phyloP scores from a whole-genome alignment of 2,329 filamentous ascomycete species.

The Chaetothyriales sp. region DNA sequence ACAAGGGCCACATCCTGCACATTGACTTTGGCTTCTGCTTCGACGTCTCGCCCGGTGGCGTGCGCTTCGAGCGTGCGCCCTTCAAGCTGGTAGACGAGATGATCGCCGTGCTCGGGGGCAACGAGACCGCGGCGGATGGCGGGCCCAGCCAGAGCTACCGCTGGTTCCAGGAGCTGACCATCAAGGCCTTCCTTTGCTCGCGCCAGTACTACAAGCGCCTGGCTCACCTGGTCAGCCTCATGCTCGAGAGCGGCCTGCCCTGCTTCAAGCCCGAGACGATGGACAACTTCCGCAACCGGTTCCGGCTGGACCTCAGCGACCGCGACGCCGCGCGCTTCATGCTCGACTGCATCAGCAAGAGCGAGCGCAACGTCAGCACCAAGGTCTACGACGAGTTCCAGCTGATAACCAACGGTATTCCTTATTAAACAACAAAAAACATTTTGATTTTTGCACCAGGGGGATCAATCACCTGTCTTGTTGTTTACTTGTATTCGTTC shows the following conservation, averaged over 20 bases:
- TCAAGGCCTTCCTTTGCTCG: constrained; percentile 85
- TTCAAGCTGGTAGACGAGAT: constrained; percentile 98
- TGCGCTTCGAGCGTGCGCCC: constrained; percentile 92
- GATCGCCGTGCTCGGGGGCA: constrained; percentile 91
- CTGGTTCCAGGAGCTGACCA: constrained; percentile 90
- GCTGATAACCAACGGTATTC: constrained; percentile 90
- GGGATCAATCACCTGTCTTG: too few species aligned
- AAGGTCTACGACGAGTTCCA: constrained; percentile 98
- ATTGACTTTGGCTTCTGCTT: constrained; percentile 99
- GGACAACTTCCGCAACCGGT: constrained; percentile 78
- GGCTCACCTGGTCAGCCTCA: constrained; percentile 74
- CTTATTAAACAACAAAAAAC: constrained; percentile 44
- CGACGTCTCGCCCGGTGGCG: constrained; percentile 90
- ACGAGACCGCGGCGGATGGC: constrained; percentile 21
- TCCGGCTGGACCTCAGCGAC: constrained; percentile 83
- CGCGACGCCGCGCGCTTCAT: constrained; percentile 91
- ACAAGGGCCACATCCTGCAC: constrained; percentile 90
- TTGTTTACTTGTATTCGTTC: not conserved
- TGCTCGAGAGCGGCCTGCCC: constrained; percentile 90
- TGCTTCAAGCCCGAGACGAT: constrained; percentile 97
- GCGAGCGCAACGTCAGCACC: constrained; percentile 78
- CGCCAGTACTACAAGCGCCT: constrained; percentile 80
- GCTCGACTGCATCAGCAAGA: constrained; percentile 75
- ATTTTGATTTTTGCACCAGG: too few species aligned
- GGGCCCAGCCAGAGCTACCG: constrained; percentile 75